A percentile compares a stretch with the other conserved stretches of the same genome.
These are phyloP conservation scores for Ballota nigra DNA, from an alignment of 257 asterid genomes.

Conservation along the genomic window DNA sequence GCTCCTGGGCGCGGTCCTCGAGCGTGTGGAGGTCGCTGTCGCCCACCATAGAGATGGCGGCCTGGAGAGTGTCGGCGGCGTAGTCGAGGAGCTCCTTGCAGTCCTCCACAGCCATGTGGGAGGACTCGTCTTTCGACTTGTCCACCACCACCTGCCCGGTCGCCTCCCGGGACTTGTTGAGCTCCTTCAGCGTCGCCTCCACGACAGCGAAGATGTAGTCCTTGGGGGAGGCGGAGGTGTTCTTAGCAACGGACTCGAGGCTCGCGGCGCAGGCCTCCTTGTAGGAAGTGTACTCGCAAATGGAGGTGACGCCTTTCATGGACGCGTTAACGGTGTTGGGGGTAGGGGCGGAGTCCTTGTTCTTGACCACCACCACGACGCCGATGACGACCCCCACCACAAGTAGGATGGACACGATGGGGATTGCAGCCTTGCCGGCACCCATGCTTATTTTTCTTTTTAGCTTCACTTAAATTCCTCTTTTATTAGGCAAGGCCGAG, in stretches of 20 bases:
- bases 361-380: constrained; percentile 33
- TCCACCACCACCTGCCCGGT: constrained; percentile 25
- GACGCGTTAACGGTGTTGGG: constrained; percentile 6
- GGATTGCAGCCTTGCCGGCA: constrained; percentile 36
- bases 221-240: constrained; percentile 44
- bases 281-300: constrained; percentile 47
- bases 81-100: constrained; percentile 53
- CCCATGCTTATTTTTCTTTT: constrained; percentile 27
- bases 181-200: constrained; percentile 35
- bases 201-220: constrained; percentile 57
- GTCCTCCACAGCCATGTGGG: constrained; percentile 49
- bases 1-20: constrained; percentile 36
- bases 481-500: too few relatives aligned
- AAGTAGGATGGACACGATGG: constrained; percentile 46
- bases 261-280: constrained; percentile 52
- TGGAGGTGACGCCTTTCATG: constrained; percentile 45
- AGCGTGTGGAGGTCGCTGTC: constrained; percentile 37
- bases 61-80: constrained; percentile 46
- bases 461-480: neutral
- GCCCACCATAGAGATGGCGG: constrained; percentile 30
- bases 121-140: constrained; percentile 31
- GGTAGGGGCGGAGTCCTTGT: neutral
- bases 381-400: constrained; percentile 63
- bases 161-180: constrained; percentile 32
- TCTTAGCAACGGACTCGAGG: constrained; percentile 40